phyloP scores from a whole-genome alignment of 805 yeast genomes.

The Candida tallmaniae region DNA sequence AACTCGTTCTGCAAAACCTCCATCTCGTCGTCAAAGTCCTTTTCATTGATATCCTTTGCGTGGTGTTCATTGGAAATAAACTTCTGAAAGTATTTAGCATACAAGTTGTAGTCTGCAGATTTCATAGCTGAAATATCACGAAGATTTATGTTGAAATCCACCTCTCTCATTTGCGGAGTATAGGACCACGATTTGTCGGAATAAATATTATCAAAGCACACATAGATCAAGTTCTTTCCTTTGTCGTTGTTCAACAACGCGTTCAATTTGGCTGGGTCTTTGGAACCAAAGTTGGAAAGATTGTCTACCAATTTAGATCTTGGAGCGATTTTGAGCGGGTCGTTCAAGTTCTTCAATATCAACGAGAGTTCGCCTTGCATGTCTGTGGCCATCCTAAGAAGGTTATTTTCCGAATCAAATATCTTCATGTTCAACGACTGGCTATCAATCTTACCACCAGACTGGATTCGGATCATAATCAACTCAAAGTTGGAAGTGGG shows the following conservation, averaged over 20 bases:
- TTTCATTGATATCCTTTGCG: constrained; percentile 16
- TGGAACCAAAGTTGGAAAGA: constrained; percentile 6
- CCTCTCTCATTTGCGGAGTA: constrained; percentile 26
- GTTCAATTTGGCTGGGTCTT: constrained; percentile 8
- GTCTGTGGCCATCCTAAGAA: constrained; percentile 28
- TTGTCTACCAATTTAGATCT: constrained; percentile 9
- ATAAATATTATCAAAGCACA: constrained; percentile 41
- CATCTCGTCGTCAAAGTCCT: constrained; percentile 29
- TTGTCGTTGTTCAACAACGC: constrained; percentile 16
- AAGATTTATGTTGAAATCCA: constrained; percentile 31
- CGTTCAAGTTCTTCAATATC: constrained; percentile 35
- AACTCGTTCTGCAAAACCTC: constrained; percentile 26
- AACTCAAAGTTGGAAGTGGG: constrained; percentile 34
- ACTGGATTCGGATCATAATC: constrained; percentile 25
- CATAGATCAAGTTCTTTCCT: constrained; percentile 27
- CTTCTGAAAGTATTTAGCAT: constrained; percentile 30
- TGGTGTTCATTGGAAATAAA: constrained; percentile 11
- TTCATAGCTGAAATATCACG: constrained; percentile 30
- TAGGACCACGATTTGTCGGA: constrained; percentile 41
- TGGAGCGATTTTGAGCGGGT: constrained; percentile 12
- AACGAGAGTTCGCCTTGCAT: constrained; percentile 25
- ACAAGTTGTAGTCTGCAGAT: constrained; percentile 32
- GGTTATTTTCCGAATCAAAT: constrained; percentile 34
- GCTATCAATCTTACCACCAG: constrained; percentile 28
- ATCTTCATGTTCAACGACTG: constrained; percentile 33